Percentiles rank a stretch among this genome's conserved stretches.
These are phyloP conservation scores for Cordyceps farinosa DNA, from an alignment of 2,329 filamentous ascomycete species.

Conservation along the genomic window DNA sequence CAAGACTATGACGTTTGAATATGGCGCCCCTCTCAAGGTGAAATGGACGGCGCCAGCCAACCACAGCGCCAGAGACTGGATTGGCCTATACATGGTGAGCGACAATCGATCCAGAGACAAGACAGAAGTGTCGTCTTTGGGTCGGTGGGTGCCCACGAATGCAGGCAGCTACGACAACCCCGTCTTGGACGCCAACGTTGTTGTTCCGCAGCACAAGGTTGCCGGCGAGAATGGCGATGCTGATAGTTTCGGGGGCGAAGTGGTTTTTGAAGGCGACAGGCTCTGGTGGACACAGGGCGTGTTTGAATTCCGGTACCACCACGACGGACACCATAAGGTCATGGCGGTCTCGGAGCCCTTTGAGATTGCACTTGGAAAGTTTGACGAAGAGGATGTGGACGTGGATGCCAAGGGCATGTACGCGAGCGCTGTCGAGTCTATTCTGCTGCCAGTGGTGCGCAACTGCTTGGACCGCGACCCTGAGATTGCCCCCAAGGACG, in stretches of 20 bases:
- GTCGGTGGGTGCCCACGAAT: conserved; percentile 83
- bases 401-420: conserved; percentile 58
- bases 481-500: conserved; percentile 77
- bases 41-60: conserved; percentile 86
- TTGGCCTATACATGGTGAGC: conserved; percentile 92
- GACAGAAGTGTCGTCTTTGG: conserved; percentile 79
- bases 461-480: conserved; percentile 93
- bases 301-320: conserved; percentile 96
- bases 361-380: conserved; percentile 78
- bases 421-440: conserved; percentile 67
- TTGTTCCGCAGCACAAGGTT: conserved; percentile 62
- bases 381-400: conserved; percentile 70
- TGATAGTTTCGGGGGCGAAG: conserved; percentile 71
- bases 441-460: conserved; percentile 76
- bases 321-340: conserved; percentile 85
- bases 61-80: conserved; percentile 90
- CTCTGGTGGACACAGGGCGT: conserved; percentile 96
- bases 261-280: conserved; percentile 87
- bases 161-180: conserved; percentile 71
- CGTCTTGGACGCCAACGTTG: conserved; percentile 71
- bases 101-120: conserved; percentile 85
- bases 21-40: conserved; percentile 84
- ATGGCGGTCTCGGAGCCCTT: conserved; percentile 94
- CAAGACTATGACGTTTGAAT: conserved; percentile 78
- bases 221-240: conserved; percentile 49